Evolutionary conservation across 768 basidiomycete genomes (phyloP).

Genomic region (Harrya chromipes): DNA sequence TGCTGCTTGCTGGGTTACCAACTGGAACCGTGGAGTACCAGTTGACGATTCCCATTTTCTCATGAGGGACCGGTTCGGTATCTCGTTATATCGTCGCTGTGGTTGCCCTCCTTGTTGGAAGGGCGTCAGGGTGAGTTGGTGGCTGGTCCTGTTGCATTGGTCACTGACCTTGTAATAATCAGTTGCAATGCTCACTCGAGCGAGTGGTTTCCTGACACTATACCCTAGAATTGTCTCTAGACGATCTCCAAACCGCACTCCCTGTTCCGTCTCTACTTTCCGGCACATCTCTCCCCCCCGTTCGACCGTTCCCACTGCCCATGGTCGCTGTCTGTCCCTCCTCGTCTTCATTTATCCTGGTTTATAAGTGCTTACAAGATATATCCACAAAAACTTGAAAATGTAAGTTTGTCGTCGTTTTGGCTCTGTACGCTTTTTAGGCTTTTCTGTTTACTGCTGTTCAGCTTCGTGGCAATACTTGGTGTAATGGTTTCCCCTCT

Average conservation of each 20-base stretch:
- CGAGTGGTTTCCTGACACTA: not conserved
- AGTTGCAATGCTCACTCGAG: not conserved
- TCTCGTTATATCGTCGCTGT: not conserved
- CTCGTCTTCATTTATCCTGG: constrained; percentile 1
- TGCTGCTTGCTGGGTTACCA: not conserved
- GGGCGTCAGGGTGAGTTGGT: constrained; percentile 4
- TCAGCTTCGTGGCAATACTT: not conserved
- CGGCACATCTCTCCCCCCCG: not conserved
- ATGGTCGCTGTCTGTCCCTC: not conserved
- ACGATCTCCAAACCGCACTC: not conserved
- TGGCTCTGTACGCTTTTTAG: constrained; percentile 12
- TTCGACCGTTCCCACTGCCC: not conserved
- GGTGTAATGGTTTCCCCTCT: not conserved
- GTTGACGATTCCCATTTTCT: constrained; percentile 1
- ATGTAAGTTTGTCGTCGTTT: constrained; percentile 18
- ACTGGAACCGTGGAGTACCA: not conserved
- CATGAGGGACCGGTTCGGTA: not conserved
- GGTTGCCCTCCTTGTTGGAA: constrained; percentile 2
- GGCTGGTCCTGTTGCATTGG: not conserved
- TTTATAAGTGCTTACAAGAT: constrained; percentile 5
- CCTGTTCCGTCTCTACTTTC: not conserved
- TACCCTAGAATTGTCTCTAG: not conserved
- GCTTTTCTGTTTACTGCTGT: constrained; percentile 12
- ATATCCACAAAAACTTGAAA: constrained; percentile 8
- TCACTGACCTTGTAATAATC: not conserved